Base-by-base conservation (phyloP, 495 filamentous ascomycete species). In the Ascobolus immersus region DNA sequence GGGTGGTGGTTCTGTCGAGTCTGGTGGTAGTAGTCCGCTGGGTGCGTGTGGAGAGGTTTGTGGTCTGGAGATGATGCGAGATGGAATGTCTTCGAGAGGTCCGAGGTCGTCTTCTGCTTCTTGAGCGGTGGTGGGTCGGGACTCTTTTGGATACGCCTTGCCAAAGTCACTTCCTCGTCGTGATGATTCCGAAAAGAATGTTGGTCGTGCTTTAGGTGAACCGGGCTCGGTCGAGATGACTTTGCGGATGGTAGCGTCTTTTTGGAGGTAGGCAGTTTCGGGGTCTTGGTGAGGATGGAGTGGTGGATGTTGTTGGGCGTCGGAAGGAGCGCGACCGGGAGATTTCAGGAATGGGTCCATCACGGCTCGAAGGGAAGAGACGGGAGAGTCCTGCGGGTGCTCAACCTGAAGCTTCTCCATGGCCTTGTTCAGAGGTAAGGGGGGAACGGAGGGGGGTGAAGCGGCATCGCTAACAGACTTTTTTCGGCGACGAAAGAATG, bases 401-500 rank as follows among this genome's bases (percentile, higher is more conserved):
- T 58, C 45, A 41, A 48, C 13, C 36, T 60, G 56, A 30, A 19
- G 37, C 27, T 25, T 39, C n/a, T 39, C 43, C 32, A 58, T 45
- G 28, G 50, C 51, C 17, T 51, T 53, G 35, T 38, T 43, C 21
- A 47, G 41, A 26, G 41, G 39, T 28, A 32, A 31, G n/a, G n/a
- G n/a, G 25, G 53, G 54, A 24, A 62, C 43, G 17, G 64, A 55
- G 5, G 67, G 67, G 17, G 55, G 55, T 19, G 56, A 60, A 20
- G 50, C 48, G 38, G 48, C 60, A 47, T 65, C 73, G 35, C 55
- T 69, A 34, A 73, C 50, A 2, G 81, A 91, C 55, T 77, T 79
- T 63, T 96, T 96, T 41, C 86, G 65, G 41, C 84, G 63, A 43
- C 86, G 64, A 54, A 96, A 93, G 59, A 96, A 93, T 1, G 82